Percentiles rank a stretch among this genome's conserved stretches.
Conservation (phyloP, 1,284 basidiomycete species). For the Rhodotorula sp. region DNA sequence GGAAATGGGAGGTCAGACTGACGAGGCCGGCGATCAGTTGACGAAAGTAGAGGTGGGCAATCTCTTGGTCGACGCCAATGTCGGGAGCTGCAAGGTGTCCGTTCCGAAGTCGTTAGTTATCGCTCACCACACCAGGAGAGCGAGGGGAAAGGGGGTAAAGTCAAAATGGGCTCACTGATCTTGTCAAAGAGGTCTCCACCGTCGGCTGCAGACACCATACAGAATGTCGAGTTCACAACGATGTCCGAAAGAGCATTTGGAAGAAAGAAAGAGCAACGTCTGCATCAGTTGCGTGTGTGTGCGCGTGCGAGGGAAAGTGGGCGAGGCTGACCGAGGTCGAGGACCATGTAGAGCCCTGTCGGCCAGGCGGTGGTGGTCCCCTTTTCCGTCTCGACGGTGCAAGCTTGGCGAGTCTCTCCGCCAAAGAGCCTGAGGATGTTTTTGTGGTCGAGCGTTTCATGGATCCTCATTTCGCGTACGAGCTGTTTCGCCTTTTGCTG, state of each 20-base stretch:
- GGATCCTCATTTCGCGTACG: constrained; percentile 91
- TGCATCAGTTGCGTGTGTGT: no score
- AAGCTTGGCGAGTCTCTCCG: constrained; percentile 60
- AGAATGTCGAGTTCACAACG: not conserved
- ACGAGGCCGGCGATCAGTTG: constrained; percentile 77
- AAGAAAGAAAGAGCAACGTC: no score
- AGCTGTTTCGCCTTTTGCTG: constrained; percentile 67
- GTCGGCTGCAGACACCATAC: constrained; percentile 60
- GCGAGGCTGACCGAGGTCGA: constrained; percentile 59
- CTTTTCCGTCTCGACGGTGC: constrained; percentile 13
- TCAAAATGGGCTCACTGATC: constrained; percentile 63
- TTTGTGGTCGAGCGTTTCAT: constrained; percentile 72
- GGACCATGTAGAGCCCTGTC: constrained; percentile 84
- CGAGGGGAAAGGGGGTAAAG: not conserved
- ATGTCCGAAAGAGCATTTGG: no score
- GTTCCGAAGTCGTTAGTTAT: not conserved
- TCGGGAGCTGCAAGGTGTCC: constrained; percentile 65
- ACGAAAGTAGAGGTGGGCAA: constrained; percentile 86
- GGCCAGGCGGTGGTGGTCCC: constrained; percentile 54
- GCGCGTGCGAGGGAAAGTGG: not conserved
- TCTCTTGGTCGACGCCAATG: constrained; percentile 78
- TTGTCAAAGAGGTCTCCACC: constrained; percentile 98
- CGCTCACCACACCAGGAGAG: not conserved
- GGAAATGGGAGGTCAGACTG: constrained; percentile 28
- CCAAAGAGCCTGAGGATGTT: constrained; percentile 80